Evolutionary conservation across 495 filamentous ascomycete genomes (phyloP).

Genomic region (Penicillium paradoxum): DNA sequence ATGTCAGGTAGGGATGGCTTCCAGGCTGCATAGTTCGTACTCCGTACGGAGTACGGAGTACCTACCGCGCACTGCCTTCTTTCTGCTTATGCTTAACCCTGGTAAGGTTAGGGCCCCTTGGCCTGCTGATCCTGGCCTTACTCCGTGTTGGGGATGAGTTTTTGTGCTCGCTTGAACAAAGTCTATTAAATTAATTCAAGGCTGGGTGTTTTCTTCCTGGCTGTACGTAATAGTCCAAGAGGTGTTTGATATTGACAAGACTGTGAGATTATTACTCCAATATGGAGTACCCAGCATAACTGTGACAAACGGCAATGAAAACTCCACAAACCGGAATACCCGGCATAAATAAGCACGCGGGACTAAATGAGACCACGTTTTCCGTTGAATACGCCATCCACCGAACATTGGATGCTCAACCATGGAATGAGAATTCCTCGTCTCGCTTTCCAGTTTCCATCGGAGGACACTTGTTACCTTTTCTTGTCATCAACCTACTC

Average conservation of each 20-base stretch:
- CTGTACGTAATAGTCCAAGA: not conserved
- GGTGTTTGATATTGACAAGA: too few species aligned
- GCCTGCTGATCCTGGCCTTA: constrained; percentile 26
- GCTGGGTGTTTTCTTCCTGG: constrained; percentile 13
- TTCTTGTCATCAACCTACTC: not conserved
- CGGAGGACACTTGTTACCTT: not conserved
- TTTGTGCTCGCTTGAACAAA: constrained; percentile 14
- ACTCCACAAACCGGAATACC: constrained; percentile 1
- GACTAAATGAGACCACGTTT: constrained; percentile 15
- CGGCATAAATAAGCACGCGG: constrained; percentile 17
- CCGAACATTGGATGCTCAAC: too few species aligned
- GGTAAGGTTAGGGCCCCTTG: constrained; percentile 41
- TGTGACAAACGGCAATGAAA: not conserved
- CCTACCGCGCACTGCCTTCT: constrained; percentile 24
- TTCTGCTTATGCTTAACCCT: constrained; percentile 43
- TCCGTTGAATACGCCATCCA: not conserved
- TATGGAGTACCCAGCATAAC: not conserved
- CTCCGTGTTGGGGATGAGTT: constrained; percentile 7
- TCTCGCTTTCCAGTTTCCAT: not conserved
- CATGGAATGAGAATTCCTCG: not conserved
- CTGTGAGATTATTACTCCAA: too few species aligned
- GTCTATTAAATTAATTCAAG: constrained; percentile 20
- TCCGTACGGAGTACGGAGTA: not conserved
- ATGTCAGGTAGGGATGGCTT: constrained; percentile 20
- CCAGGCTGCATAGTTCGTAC: constrained; percentile 19